Evolutionary conservation across 805 yeast genomes (phyloP).

Genomic region (Ogataea pilisensis): DNA sequence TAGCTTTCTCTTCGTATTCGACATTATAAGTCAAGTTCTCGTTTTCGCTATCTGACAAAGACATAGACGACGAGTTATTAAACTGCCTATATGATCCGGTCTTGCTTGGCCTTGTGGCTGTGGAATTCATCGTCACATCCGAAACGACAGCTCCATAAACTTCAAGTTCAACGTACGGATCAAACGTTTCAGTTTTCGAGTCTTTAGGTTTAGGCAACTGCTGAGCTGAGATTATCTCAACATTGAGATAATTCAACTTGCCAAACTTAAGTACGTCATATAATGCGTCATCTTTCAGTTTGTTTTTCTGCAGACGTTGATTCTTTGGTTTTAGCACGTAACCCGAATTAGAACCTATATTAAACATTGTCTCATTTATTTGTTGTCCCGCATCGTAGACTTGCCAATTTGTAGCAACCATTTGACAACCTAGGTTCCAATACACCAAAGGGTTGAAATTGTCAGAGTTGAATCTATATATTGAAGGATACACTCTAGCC

Average conservation of each 20-base stretch:
- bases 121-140: constrained; percentile 11
- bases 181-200: constrained; percentile 40
- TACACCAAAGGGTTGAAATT: constrained; percentile 76
- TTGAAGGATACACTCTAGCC: constrained; percentile 87
- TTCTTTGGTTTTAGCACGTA: constrained; percentile 69
- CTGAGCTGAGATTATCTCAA: constrained; percentile 74
- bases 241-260: constrained; percentile 21
- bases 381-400: constrained; percentile 87
- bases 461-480: constrained; percentile 67
- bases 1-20: not conserved
- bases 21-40: not conserved
- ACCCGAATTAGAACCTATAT: constrained; percentile 56
- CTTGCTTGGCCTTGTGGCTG: too few relatives aligned
- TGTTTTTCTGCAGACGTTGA: constrained; percentile 14
- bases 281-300: constrained; percentile 14
- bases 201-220: constrained; percentile 71
- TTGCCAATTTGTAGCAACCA: constrained; percentile 98
- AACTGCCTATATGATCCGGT: constrained; percentile 7
- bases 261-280: constrained; percentile 19
- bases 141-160: constrained; percentile 40
- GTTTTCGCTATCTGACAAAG: constrained; percentile 4
- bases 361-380: constrained; percentile 78
- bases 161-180: constrained; percentile 63
- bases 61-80: too few relatives aligned
- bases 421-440: constrained; percentile 86